phyloP scores from a whole-genome alignment of 345 rosid genomes.

The Eucalyptus tenuipes region DNA sequence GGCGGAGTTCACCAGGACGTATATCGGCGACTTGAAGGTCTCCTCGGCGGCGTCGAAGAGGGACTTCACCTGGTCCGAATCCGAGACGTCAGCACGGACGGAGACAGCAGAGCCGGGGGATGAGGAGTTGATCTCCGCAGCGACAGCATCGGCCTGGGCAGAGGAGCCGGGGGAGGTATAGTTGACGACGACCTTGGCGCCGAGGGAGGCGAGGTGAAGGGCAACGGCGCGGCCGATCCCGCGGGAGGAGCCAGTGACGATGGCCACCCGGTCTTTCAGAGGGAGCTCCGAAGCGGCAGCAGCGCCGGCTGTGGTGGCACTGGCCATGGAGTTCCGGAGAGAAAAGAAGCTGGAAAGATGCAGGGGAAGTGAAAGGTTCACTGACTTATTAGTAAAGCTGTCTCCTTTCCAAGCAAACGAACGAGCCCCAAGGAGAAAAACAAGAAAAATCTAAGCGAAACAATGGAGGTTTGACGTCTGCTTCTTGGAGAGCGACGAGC shows the following conservation, averaged over 20 bases:
- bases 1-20: slow-evolving; percentile 26
- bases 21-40: slow-evolving; percentile 10
- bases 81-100: slow-evolving; percentile 18
- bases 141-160: slow-evolving; percentile 11
- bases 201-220: slow-evolving; percentile 20
- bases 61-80: slow-evolving; percentile 19
- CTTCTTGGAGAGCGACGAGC: neutral
- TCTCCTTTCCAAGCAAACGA: neutral
- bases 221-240: slow-evolving; percentile 31
- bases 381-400: neutral
- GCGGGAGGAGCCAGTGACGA: slow-evolving; percentile 32
- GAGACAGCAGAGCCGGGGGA: slow-evolving; percentile 1
- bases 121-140: slow-evolving; percentile 7
- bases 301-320: neutral
- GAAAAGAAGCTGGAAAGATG: neutral
- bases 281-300: neutral
- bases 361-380: neutral
- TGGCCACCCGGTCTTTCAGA: slow-evolving; percentile 16
- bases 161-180: slow-evolving; percentile 7
- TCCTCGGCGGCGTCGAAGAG: slow-evolving; percentile 24
- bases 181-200: slow-evolving; percentile 21
- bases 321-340: neutral
- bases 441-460: neutral
- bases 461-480: neutral
- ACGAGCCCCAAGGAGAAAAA: no score